Percentiles rank a stretch among this genome's conserved stretches.
Evolutionary conservation across 1,139 yeast species (phyloP).

Genomic region (Geotrichum australiense): DNA sequence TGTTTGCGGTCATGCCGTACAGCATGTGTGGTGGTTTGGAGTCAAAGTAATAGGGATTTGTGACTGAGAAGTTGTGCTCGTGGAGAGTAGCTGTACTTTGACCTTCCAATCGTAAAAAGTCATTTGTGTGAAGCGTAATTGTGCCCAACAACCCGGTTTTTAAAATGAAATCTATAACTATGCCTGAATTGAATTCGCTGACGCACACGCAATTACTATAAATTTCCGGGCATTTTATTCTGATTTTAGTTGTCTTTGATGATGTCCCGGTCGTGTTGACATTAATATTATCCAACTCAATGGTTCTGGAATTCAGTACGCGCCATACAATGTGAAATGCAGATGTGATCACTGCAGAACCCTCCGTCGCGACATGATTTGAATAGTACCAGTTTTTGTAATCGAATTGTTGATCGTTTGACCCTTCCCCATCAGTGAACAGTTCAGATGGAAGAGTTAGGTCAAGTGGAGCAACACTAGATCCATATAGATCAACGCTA

Average conservation of each 20-base stretch:
- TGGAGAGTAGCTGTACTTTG: too few species aligned
- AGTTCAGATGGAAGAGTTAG: too few species aligned
- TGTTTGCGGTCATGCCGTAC: slow-evolving; percentile 40
- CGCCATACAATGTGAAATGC: too few species aligned
- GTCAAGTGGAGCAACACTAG: too few species aligned
- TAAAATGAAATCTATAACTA: slow-evolving; percentile 27
- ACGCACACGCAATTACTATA: slow-evolving; percentile 24
- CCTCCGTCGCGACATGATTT: slow-evolving; percentile 25
- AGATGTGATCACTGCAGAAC: slow-evolving; percentile 20
- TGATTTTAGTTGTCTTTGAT: slow-evolving; percentile 21
- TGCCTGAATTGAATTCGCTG: slow-evolving; percentile 20
- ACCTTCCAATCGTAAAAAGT: too few species aligned
- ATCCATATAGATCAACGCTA: too few species aligned
- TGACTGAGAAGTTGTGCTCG: too few species aligned
- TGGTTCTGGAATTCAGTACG: slow-evolving; percentile 20
- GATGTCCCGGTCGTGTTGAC: slow-evolving; percentile 12
- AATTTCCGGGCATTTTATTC: slow-evolving; percentile 22
- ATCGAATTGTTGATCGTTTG: too few species aligned
- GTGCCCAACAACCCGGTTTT: too few species aligned
- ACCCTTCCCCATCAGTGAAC: too few species aligned
- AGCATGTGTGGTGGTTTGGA: slow-evolving; percentile 55
- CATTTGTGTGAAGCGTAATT: too few species aligned
- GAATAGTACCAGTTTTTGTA: slow-evolving; percentile 23
- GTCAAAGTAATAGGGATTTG: slow-evolving; percentile 63
- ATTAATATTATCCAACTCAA: slow-evolving; percentile 26